Conservation (phyloP, 768 basidiomycete genomes). For the Cantharellus anzutake region DNA sequence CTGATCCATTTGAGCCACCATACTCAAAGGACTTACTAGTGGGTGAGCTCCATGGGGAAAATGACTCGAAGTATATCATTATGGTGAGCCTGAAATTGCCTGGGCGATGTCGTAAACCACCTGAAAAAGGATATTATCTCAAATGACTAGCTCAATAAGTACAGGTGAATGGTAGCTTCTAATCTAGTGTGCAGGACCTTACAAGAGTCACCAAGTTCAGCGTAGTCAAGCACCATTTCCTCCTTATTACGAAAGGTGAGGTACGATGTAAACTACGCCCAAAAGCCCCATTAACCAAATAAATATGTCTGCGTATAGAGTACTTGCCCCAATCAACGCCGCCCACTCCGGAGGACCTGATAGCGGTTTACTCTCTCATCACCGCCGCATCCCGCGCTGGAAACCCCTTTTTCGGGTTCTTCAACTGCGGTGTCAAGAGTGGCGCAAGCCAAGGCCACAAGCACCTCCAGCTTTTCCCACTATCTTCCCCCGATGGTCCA, state of each 20-base stretch:
- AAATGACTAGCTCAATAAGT: background rate
- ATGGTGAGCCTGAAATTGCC: constrained; percentile 32
- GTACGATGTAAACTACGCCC: background rate
- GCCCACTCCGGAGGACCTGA: constrained; percentile 57
- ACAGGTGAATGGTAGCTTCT: constrained; percentile 35
- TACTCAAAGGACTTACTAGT: constrained; percentile 59
- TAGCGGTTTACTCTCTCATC: constrained; percentile 57
- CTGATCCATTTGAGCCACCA: constrained; percentile 73
- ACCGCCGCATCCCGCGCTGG: constrained; percentile 43
- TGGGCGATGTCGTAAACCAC: background rate
- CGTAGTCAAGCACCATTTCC: constrained; percentile 66
- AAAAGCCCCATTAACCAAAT: background rate
- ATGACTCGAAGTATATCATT: constrained; percentile 39
- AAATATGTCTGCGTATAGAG: constrained; percentile 23
- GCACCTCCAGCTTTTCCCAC: constrained; percentile 74
- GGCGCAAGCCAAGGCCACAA: constrained; percentile 86
- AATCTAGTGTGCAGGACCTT: background rate
- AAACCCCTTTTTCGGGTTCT: constrained; percentile 59
- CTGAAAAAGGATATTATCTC: no score
- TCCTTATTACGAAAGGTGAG: constrained; percentile 72
- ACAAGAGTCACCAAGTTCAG: constrained; percentile 17
- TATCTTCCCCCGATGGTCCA: constrained; percentile 33
- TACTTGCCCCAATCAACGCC: constrained; percentile 65
- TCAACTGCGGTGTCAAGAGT: constrained; percentile 73
- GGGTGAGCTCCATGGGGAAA: constrained; percentile 52